phyloP scores from a whole-genome alignment of 768 basidiomycete genomes.

The Amanita pallidorosea region DNA sequence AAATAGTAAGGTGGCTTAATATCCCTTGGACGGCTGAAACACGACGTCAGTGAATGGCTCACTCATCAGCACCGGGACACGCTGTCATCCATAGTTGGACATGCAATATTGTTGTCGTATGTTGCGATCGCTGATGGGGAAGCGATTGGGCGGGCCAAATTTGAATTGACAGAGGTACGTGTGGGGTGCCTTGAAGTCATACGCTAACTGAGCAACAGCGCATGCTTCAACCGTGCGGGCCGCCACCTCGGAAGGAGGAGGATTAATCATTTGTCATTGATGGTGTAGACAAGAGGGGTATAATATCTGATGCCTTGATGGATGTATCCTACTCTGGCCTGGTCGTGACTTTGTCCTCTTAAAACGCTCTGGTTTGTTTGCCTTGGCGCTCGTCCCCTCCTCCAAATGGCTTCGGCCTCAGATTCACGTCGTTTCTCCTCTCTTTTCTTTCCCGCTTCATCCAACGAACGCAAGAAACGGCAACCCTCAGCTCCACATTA shows the following conservation, averaged over 20 bases:
- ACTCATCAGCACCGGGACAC: conserved; percentile 97
- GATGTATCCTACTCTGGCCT: background rate
- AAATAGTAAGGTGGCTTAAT: conserved; percentile 64
- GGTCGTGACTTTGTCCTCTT: background rate
- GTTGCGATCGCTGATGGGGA: conserved; percentile 92
- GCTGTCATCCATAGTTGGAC: conserved; percentile 86
- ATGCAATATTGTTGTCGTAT: conserved; percentile 77
- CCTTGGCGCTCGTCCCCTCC: background rate
- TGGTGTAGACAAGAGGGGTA: background rate
- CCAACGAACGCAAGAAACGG: conserved; percentile 1
- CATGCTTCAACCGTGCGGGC: conserved; percentile 93
- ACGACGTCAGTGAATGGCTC: conserved; percentile 74
- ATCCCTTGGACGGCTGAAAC: conserved; percentile 8
- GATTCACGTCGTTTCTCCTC: background rate
- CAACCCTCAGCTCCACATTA: conserved; percentile 21
- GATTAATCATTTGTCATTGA: conserved; percentile 26
- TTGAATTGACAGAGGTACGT: conserved; percentile 6
- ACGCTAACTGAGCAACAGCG: conserved; percentile 34
- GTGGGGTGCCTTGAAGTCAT: background rate
- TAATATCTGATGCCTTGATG: background rate
- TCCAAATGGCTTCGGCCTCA: background rate
- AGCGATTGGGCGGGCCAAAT: conserved; percentile 53
- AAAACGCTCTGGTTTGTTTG: background rate
- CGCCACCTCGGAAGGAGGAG: conserved; percentile 84
- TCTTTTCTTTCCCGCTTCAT: background rate